Evolutionary conservation across 208 protist species (phyloP).

Genomic region (Leishmania arabica): DNA sequence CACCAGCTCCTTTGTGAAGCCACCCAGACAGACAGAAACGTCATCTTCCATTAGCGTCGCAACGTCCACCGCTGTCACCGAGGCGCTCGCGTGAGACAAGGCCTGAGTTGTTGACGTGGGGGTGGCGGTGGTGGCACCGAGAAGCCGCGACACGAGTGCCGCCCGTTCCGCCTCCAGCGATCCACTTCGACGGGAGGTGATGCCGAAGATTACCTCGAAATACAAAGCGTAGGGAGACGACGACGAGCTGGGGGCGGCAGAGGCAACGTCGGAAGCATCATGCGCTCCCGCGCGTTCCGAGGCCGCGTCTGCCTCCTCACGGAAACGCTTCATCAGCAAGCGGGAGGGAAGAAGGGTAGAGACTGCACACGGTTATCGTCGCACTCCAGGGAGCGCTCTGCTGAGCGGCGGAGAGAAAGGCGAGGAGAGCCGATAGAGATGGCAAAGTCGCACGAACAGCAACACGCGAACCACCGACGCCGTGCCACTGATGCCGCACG

Average conservation of each 20-base stretch:
- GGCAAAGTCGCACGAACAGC: background rate
- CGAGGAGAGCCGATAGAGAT: background rate
- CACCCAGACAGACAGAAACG: constrained; percentile 26
- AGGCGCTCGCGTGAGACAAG: background rate
- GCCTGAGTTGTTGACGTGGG: background rate
- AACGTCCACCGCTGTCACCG: constrained; percentile 19
- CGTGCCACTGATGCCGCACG: background rate
- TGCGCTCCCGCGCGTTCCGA: background rate
- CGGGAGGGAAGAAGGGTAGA: constrained; percentile 2
- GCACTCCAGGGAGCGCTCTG: constrained; percentile 8
- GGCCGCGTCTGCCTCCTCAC: constrained; percentile 14
- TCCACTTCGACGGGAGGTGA: constrained; percentile 31
- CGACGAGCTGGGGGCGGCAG: constrained; percentile 1
- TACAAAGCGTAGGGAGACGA: constrained; percentile 27
- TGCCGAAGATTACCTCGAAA: constrained; percentile 35
- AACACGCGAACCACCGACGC: background rate
- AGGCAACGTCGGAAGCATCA: background rate
- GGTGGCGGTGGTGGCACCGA: constrained; percentile 7
- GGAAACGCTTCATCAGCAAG: constrained; percentile 16
- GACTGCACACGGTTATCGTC: background rate
- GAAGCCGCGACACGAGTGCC: constrained; percentile 27
- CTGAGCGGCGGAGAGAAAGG: background rate
- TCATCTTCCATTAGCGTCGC: constrained; percentile 31
- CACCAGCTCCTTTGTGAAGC: constrained; percentile 31
- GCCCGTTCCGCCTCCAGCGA: constrained; percentile 33